Conservation (phyloP, 2,329 filamentous ascomycete species). For the Didymella exigua region DNA sequence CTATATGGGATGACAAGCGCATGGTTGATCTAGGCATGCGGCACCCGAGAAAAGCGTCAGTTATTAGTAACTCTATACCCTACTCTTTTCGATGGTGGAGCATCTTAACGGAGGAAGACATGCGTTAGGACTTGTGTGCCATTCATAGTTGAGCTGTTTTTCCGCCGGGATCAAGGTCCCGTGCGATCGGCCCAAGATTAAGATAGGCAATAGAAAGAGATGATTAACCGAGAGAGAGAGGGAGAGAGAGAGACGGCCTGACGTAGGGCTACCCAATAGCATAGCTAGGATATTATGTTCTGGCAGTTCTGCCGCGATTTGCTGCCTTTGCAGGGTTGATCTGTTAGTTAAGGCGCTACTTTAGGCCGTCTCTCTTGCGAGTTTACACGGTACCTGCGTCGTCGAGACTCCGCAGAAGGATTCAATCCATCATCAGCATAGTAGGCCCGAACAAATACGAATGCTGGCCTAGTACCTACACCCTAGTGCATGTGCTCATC, state of each 20-base stretch:
- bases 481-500: too few species aligned
- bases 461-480: too few species aligned
- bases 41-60: background rate
- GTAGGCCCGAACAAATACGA: too few species aligned
- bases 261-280: background rate
- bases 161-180: background rate
- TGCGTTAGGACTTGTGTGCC: slow-evolving; percentile 1
- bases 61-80: slow-evolving; percentile 1
- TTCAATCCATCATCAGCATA: too few species aligned
- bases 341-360: background rate
- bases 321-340: background rate
- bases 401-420: too few species aligned
- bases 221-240: background rate
- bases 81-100: slow-evolving; percentile 9
- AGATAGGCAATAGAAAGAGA: background rate
- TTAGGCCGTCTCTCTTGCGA: background rate
- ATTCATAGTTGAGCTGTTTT: slow-evolving; percentile 1
- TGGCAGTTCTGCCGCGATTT: background rate
- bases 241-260: background rate
- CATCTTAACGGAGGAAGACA: slow-evolving; percentile 9
- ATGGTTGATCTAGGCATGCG: slow-evolving; percentile 16
- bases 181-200: background rate
- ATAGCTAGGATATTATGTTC: slow-evolving; percentile 1
- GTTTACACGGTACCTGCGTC: too few species aligned
- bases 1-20: slow-evolving; percentile 19